phyloP scores from a whole-genome alignment of 805 yeast species.

The Sungouiella blattae region DNA sequence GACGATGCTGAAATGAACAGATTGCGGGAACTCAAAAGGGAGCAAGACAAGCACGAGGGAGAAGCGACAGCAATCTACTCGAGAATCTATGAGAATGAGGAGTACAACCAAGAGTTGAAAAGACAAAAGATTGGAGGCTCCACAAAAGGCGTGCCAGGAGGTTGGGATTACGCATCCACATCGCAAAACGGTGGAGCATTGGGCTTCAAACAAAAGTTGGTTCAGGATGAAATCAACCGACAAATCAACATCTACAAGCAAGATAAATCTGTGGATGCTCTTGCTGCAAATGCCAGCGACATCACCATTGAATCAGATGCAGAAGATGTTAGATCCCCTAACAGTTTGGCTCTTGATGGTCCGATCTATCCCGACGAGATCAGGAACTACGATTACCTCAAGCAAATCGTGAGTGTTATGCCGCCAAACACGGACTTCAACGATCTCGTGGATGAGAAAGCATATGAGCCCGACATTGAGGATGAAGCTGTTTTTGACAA shows the following conservation, averaged over 20 bases:
- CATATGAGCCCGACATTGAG: constrained; percentile 63
- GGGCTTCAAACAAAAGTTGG: constrained; percentile 26
- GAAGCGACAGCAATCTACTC: constrained; percentile 32
- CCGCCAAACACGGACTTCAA: constrained; percentile 28
- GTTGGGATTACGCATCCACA: constrained; percentile 23
- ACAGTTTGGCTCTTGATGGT: constrained; percentile 12
- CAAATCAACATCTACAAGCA: constrained; percentile 21
- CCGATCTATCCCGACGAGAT: constrained; percentile 10
- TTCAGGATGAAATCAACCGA: constrained; percentile 27
- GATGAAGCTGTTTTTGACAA: constrained; percentile 32
- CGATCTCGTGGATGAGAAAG: constrained; percentile 56
- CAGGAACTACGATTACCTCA: constrained; percentile 30
- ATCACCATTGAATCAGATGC: constrained; percentile 28
- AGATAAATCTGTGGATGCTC: constrained; percentile 18
- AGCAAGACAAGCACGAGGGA: constrained; percentile 41
- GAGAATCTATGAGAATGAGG: constrained; percentile 27
- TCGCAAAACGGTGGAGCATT: constrained; percentile 19
- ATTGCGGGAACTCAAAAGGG: constrained; percentile 30
- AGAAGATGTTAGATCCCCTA: constrained; percentile 10
- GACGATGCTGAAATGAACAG: constrained; percentile 22
- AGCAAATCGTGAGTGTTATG: constrained; percentile 28
- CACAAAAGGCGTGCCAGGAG: constrained; percentile 35
- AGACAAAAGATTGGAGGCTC: constrained; percentile 28
- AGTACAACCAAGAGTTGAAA: constrained; percentile 30
- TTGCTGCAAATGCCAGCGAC: constrained; percentile 28